phyloP scores from a whole-genome alignment of 2,329 filamentous ascomycete genomes.

The Ceratocystiopsis minuta region DNA sequence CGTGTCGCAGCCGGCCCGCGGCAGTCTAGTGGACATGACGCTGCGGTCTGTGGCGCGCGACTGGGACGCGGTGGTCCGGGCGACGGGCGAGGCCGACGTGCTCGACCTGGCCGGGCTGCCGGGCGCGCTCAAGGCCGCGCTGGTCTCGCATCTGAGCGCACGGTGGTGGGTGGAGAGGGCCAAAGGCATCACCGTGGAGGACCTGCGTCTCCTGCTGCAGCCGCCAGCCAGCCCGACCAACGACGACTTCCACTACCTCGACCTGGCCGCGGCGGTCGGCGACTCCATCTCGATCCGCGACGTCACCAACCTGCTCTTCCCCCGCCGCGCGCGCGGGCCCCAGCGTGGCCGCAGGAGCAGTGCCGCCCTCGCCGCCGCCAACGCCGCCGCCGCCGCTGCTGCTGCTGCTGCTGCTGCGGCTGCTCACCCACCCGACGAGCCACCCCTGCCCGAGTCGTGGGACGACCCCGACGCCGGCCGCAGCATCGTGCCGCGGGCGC shows the following conservation, averaged over 20 bases:
- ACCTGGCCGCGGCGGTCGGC: constrained; percentile 34
- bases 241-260: constrained; percentile 31
- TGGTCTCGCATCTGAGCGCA: constrained; percentile 32
- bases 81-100: too few relatives aligned
- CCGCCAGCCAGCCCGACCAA: constrained; percentile 15
- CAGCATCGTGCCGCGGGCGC: constrained; percentile 14
- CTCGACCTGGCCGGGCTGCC: constrained; percentile 33
- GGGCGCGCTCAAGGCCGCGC: constrained; percentile 29
- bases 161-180: constrained; percentile 19
- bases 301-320: constrained; percentile 31
- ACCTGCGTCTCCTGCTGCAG: constrained; percentile 28
- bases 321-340: background rate
- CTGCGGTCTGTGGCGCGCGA: constrained; percentile 31
- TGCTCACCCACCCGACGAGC: constrained; percentile 4
- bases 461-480: constrained; percentile 16
- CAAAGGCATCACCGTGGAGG: constrained; percentile 25
- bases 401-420: background rate
- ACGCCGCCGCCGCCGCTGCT: too few relatives aligned
- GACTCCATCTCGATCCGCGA: constrained; percentile 33
- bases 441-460: constrained; percentile 31
- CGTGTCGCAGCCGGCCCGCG: constrained; percentile 22
- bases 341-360: too few relatives aligned
- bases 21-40: constrained; percentile 33
- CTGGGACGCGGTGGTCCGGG: constrained; percentile 25
- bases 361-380: background rate